Percentiles rank a stretch among this genome's conserved stretches.
Conservation (phyloP, 2,329 filamentous ascomycete genomes). For the Pseudogymnoascus sp. region DNA sequence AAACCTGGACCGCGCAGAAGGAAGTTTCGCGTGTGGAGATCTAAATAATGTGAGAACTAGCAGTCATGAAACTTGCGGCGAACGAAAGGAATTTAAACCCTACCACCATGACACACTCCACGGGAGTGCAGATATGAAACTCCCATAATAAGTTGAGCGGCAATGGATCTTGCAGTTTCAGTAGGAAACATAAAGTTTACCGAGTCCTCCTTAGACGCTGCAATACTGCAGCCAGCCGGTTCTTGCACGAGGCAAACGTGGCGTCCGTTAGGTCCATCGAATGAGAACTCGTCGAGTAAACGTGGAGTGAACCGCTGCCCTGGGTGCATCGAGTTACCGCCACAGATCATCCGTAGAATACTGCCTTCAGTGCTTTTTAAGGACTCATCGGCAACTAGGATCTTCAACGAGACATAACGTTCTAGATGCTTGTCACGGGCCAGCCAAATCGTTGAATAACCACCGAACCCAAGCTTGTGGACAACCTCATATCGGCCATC, state of each 20-base stretch:
- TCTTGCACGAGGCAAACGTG: constrained; percentile 40
- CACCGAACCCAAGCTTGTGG: constrained; percentile 41
- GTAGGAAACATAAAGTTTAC: not conserved
- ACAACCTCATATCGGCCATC: constrained; percentile 36
- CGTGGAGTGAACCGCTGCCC: constrained; percentile 28
- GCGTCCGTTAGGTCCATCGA: constrained; percentile 38
- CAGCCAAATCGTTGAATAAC: constrained; percentile 41
- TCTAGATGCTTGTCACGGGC: constrained; percentile 25
- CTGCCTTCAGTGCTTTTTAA: not conserved
- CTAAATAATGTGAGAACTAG: not conserved
- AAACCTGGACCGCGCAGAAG: not conserved
- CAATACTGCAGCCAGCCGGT: not conserved
- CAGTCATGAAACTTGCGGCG: not conserved
- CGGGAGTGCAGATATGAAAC: not conserved
- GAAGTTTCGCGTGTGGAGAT: not conserved
- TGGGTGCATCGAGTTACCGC: constrained; percentile 13
- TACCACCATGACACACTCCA: not conserved
- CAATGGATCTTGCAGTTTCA: not conserved
- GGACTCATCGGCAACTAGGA: constrained; percentile 12
- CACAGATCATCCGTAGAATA: not conserved
- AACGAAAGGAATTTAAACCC: not conserved
- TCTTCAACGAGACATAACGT: constrained; percentile 17
- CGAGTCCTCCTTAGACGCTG: not conserved
- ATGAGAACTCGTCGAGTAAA: constrained; percentile 33
- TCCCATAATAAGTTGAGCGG: not conserved